These are phyloP conservation scores for Mucor ambiguus DNA, from an alignment of 371 early-diverging fungal species.

Conservation along the genomic window DNA sequence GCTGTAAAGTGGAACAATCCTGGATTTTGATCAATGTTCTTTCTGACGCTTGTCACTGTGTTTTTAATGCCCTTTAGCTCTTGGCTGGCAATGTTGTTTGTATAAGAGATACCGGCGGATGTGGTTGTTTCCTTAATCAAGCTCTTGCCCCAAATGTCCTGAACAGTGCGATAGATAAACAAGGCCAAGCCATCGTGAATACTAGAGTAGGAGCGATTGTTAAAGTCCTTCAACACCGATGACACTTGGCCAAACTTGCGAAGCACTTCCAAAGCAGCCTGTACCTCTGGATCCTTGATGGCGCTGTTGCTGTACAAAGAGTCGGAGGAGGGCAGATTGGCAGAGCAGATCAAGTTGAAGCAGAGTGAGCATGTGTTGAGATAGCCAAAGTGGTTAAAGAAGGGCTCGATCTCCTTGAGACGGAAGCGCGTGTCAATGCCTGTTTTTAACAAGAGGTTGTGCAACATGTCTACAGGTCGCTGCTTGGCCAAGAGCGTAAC, in stretches of 20 bases:
- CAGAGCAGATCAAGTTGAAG: constrained; percentile 12
- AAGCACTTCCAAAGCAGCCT: constrained; percentile 27
- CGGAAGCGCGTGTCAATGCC: constrained; percentile 21
- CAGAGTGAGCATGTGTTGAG: constrained; percentile 19
- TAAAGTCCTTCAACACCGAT: constrained; percentile 9
- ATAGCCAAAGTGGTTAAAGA: constrained; percentile 59
- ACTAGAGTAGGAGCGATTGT: constrained; percentile 41
- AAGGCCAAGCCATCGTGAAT: constrained; percentile 79
- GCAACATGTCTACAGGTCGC: constrained; percentile 78
- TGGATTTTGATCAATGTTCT: neutral
- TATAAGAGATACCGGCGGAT: neutral
- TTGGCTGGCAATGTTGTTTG: neutral
- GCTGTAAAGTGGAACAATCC: neutral
- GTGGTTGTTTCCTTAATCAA: constrained; percentile 39
- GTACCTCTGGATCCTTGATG: no score
- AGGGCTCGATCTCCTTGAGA: constrained; percentile 49
- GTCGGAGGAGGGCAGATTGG: neutral
- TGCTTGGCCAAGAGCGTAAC: constrained; percentile 67
- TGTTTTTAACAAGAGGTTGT: constrained; percentile 42
- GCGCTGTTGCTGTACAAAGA: constrained; percentile 4
- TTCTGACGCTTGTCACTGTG: neutral
- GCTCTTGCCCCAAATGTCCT: constrained; percentile 72
- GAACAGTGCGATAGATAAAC: constrained; percentile 71
- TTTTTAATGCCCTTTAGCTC: constrained; percentile 8
- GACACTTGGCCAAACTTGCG: constrained; percentile 27